Evolutionary conservation across 768 basidiomycete species (phyloP).

Genomic region (Saitozyma sp.): DNA sequence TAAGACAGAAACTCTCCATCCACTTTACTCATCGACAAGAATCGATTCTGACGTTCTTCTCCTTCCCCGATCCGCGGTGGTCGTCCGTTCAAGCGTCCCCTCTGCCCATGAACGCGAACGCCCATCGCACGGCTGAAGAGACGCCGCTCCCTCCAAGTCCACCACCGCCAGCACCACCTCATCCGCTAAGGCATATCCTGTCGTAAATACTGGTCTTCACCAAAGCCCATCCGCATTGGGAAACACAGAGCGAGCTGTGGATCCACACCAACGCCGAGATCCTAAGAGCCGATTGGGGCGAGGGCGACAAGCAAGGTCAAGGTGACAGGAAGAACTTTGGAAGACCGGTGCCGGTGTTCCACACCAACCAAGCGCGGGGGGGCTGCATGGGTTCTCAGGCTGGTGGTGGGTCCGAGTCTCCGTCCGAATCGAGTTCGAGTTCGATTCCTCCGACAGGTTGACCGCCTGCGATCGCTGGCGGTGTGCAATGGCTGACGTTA

Average conservation of each 20-base stretch:
- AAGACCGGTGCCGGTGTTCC: slow-evolving; percentile 35
- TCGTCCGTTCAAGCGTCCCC: neutral
- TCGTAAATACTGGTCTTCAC: slow-evolving; percentile 26
- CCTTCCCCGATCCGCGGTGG: neutral
- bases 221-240: slow-evolving; percentile 33
- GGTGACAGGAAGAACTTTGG: slow-evolving; percentile 29
- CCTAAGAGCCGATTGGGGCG: slow-evolving; percentile 23
- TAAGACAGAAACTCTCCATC: neutral
- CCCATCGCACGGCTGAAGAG: slow-evolving; percentile 11
- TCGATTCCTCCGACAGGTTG: too few species aligned
- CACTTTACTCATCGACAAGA: slow-evolving; percentile 29
- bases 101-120: slow-evolving; percentile 5
- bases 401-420: slow-evolving; percentile 30
- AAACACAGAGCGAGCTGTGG: slow-evolving; percentile 26
- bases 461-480: too few species aligned
- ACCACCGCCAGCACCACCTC: slow-evolving; percentile 13
- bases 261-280: slow-evolving; percentile 25
- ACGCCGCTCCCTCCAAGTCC: slow-evolving; percentile 23
- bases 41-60: slow-evolving; percentile 27
- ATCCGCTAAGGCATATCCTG: slow-evolving; percentile 23
- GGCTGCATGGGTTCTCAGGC: slow-evolving; percentile 13
- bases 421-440: neutral
- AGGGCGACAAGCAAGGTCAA: slow-evolving; percentile 1
- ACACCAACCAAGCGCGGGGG: neutral
- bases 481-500: neutral